Evolutionary conservation across 2,329 filamentous ascomycete genomes (phyloP), one percentile per base, ranked within the genome.

Genomic region (Cladophialophora carrionii): DNA sequence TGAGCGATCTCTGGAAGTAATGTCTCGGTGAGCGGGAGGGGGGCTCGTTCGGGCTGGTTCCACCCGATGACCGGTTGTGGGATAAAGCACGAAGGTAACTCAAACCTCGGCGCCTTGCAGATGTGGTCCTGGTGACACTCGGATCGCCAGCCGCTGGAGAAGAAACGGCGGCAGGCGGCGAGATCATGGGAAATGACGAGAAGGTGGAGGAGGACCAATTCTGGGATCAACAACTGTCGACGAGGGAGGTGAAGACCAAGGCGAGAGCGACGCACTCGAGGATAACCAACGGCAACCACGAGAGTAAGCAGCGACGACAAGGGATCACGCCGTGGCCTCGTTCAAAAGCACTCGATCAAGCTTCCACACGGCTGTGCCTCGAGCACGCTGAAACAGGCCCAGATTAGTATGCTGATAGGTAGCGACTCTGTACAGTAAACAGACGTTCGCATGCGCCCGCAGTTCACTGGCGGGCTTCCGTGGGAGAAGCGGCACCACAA

Each of bases 11-110:
- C 31, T 66, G 66, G 54, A 72, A 72, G 41, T 70, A 72, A 24
- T 68, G 65, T 52, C 69, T 63, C n/a, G 70, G 70, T 43, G 70
- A 71, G 4, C 70, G 67, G 32, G 69, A 64, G 24, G 66, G 54
- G 24, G 63, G 54, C 41, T 72, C 70, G 57, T 65, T 65, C 12
- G 67, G 64, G 41, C 63, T 67, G 34, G 62, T 67, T 4, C 61
- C 57, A 53, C 62, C 62, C 34, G 69, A 70, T 2, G 69, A 63
- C 48, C 68, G 70, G 61, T 57, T 65, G 55, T 71, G 70, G 12
- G 70, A 72, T 34, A 72, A 58, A 48, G 63, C 63, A 63, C 70
- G 70, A 49, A 72, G 62, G 61, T 72, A 72, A 64, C 69, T 71
- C 56, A 72, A 57, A 41, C 69, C 70, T 41, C 70, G 60, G 41